Conservation (phyloP, 176 grass and related monocot genomes). For the Olyra latifolia region DNA sequence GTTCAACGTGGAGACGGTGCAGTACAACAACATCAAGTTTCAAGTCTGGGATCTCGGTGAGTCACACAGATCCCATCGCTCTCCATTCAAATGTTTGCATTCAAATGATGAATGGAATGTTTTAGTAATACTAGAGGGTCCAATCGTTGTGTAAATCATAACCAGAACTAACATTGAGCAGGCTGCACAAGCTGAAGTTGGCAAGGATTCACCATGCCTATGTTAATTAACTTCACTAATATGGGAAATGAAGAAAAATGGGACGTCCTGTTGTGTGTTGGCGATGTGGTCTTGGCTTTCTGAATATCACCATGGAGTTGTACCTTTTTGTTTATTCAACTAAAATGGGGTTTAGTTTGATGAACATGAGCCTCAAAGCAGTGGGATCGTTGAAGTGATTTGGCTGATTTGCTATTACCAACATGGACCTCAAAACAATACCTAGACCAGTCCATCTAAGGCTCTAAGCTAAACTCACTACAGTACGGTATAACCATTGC, state of each 20-base stretch:
- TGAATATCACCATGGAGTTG: background rate
- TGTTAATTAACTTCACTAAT: background rate
- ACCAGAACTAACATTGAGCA: background rate
- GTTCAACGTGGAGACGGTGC: conserved; percentile 98
- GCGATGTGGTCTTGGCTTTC: background rate
- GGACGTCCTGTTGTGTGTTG: background rate
- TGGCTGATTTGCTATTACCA: background rate
- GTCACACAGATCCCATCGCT: background rate
- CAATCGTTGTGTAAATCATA: conserved; percentile 2
- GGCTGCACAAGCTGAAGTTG: background rate
- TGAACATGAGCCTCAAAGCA: background rate
- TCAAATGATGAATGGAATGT: background rate
- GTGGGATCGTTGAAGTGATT: background rate
- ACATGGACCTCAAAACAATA: background rate
- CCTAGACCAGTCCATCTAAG: background rate
- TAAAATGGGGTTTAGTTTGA: background rate
- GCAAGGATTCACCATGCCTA: background rate
- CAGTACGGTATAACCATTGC: background rate
- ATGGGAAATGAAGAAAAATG: background rate
- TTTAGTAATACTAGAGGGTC: background rate
- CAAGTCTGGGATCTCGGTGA: conserved; percentile 98
- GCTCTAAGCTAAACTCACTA: background rate
- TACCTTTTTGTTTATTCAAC: background rate
- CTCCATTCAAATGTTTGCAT: conserved; percentile 15
- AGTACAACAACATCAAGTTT: conserved; percentile 98